Evolutionary conservation across 2,329 filamentous ascomycete genomes (phyloP), one percentile per base, ranked within the genome.

Genomic region (Capronia coronata): DNA sequence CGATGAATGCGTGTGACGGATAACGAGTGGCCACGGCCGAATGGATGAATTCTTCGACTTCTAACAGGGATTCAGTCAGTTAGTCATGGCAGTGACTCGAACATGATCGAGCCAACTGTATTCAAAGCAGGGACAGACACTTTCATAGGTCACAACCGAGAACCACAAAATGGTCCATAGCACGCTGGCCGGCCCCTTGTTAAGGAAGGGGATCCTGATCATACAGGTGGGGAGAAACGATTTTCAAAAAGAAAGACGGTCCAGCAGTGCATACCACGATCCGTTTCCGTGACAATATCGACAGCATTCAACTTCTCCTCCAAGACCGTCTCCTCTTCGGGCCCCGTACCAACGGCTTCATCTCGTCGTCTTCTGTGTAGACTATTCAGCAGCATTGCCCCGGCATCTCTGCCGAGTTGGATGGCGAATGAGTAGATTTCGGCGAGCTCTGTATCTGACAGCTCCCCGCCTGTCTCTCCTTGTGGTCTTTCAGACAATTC

Each of bases 201-300:
- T n/a, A n/a, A n/a, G n/a, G n/a, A n/a, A n/a, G n/a, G n/a, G n/a
- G n/a, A n/a, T n/a, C n/a, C n/a, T n/a, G n/a, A n/a, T n/a, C n/a
- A n/a, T n/a, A n/a, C n/a, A n/a, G n/a, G n/a, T n/a, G n/a, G n/a
- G n/a, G n/a, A n/a, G n/a, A n/a, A n/a, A n/a, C n/a, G n/a, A n/a
- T n/a, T n/a, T n/a, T n/a, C n/a, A n/a, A n/a, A n/a, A n/a, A n/a
- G n/a, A n/a, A n/a, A n/a, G n/a, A n/a, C n/a, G n/a, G n/a, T n/a
- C n/a, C n/a, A n/a, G n/a, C n/a, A n/a, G n/a, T n/a, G 37, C 67
- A 56, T 66, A 84, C 83, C 82, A 67, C 84, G 77, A 63, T 89
- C 85, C 0, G 83, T 85, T 67, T 87, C 79, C 8, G 84, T 89
- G 16, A 89, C 85, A 54, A 89, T 78, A 64, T 89, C 86, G 9